Evolutionary conservation across 805 yeast genomes (phyloP).

Genomic region (Lipomyces oligophaga): DNA sequence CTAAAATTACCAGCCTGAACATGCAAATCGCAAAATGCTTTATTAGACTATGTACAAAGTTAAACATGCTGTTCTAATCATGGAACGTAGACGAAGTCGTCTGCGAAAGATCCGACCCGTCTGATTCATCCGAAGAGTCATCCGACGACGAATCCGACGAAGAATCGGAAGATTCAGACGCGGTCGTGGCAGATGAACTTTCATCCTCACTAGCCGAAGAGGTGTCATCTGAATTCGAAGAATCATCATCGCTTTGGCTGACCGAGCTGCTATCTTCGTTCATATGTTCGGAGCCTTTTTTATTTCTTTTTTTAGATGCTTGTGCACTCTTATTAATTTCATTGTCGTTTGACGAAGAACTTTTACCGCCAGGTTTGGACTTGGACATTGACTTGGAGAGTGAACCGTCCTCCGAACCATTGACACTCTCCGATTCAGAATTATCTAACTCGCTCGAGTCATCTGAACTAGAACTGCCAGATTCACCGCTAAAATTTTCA

Average conservation of each 20-base stretch:
- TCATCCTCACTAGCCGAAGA: too few species aligned
- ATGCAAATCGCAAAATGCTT: too few species aligned
- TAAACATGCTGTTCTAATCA: too few species aligned
- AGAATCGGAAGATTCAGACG: not conserved
- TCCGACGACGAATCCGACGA: constrained; percentile 2
- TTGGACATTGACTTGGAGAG: too few species aligned
- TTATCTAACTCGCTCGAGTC: not conserved
- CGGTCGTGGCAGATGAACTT: not conserved
- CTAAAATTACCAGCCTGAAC: too few species aligned
- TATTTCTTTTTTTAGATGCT: not conserved
- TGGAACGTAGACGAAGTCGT: constrained; percentile 7
- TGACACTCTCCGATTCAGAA: not conserved
- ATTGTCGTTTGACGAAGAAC: too few species aligned
- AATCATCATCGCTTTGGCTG: too few species aligned
- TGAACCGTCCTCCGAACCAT: constrained; percentile 3
- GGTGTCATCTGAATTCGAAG: too few species aligned
- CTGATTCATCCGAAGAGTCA: not conserved
- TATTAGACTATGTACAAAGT: too few species aligned
- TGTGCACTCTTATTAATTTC: too few species aligned
- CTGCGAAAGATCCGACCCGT: not conserved
- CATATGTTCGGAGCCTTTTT: not conserved
- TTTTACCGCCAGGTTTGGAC: too few species aligned
- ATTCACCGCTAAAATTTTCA: not conserved
- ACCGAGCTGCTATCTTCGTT: too few species aligned
- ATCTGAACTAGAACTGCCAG: constrained; percentile 1